Percentiles rank a stretch among this genome's conserved stretches.
phyloP scores from a whole-genome alignment of 1,139 yeast species.

The Lodderomyces theae region DNA sequence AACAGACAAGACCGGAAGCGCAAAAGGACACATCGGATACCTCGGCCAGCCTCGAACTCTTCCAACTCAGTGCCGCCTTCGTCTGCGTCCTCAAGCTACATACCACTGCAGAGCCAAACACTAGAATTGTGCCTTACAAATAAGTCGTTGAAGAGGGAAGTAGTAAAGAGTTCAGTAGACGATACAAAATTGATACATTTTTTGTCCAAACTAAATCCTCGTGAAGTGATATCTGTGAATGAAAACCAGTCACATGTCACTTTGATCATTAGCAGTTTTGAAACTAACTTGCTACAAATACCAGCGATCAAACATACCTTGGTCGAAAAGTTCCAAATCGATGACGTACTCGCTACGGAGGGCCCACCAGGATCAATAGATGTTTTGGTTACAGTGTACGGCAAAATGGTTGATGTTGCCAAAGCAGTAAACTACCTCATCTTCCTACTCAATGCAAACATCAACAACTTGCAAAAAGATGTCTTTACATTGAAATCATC shows the following conservation, averaged over 20 bases:
- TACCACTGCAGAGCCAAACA: not conserved
- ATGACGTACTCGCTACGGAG: not conserved
- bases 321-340: not conserved
- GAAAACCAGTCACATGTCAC: constrained; percentile 8
- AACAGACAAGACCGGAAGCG: constrained; percentile 4
- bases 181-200: constrained; percentile 12
- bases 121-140: constrained; percentile 4
- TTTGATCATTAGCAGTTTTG: constrained; percentile 26
- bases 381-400: constrained; percentile 27
- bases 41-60: not conserved
- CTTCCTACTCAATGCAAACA: constrained; percentile 22
- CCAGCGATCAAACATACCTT: constrained; percentile 4
- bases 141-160: not conserved
- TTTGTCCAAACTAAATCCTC: constrained; percentile 11
- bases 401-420: constrained; percentile 21
- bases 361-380: constrained; percentile 26
- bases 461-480: constrained; percentile 25
- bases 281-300: constrained; percentile 24
- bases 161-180: constrained; percentile 4
- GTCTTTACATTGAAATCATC: constrained; percentile 32
- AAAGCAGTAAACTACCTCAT: constrained; percentile 23
- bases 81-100: constrained; percentile 4
- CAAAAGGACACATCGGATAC: not conserved
- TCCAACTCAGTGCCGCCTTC: constrained; percentile 1
- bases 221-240: constrained; percentile 3